phyloP scores from a whole-genome alignment of 2,329 filamentous ascomycete species.

The Phialophora verrucosa region DNA sequence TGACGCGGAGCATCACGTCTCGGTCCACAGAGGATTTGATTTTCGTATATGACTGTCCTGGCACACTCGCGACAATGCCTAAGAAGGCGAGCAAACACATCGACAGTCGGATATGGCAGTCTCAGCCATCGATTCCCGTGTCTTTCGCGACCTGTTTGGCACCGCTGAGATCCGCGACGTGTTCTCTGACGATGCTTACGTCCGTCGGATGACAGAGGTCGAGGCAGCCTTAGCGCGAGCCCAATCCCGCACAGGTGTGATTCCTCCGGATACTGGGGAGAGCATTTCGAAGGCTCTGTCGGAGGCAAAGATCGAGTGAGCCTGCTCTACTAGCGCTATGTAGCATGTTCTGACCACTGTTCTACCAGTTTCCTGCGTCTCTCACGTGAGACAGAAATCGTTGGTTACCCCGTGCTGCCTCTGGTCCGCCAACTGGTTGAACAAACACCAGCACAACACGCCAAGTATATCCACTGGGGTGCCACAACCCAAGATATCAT shows the following conservation, averaged over 20 bases:
- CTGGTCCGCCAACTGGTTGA: constrained; percentile 40
- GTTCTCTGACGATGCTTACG: constrained; percentile 40
- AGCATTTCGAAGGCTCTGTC: no score
- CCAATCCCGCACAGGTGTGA: constrained; percentile 37
- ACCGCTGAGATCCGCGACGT: constrained; percentile 40
- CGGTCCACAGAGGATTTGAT: no score
- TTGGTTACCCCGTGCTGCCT: constrained; percentile 41
- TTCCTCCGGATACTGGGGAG: constrained; percentile 24
- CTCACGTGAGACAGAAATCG: constrained; percentile 39
- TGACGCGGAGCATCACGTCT: no score
- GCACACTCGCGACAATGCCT: no score
- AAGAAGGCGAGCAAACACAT: no score
- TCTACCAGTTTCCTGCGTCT: constrained; percentile 32
- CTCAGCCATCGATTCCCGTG: constrained; percentile 28
- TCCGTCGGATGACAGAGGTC: constrained; percentile 33
- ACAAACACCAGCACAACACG: constrained; percentile 35
- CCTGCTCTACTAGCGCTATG: no score
- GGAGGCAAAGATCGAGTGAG: no score
- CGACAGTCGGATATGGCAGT: not conserved
- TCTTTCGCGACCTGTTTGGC: constrained; percentile 40
- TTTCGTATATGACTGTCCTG: no score
- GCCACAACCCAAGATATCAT: constrained; percentile 66
- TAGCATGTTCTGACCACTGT: no score
- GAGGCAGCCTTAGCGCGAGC: constrained; percentile 40
- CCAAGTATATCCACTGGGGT: constrained; percentile 63